Base-by-base conservation (phyloP, 805 yeast genomes). In the Spathaspora boniae region DNA sequence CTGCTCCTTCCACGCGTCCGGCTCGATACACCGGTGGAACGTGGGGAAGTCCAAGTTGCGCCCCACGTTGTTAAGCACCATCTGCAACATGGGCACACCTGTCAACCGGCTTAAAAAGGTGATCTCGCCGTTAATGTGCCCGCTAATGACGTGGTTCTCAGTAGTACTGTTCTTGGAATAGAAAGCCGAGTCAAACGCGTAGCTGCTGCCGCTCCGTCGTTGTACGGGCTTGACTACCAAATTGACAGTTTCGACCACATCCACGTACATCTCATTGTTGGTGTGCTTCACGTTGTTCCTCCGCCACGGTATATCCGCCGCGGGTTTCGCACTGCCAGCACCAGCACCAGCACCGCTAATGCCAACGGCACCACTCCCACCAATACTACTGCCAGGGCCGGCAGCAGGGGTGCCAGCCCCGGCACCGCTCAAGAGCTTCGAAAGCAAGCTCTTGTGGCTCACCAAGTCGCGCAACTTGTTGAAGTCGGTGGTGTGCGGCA, bases 191-290 rank as follows among this genome's bases (percentile, higher is more conserved):
- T 53, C 60, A 42, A 47, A 52, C 9, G 44, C 62, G n/a, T n/a
- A n/a, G n/a, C n/a, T n/a, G n/a, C n/a, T n/a, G n/a, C n/a, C n/a
- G n/a, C n/a, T n/a, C n/a, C n/a, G n/a, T n/a, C n/a, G n/a, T 54
- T 48, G 45, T 4, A 36, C 23, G 4, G 74, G 59, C 16, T 68
- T 64, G 16, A 80, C 56, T 0, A 82, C 68, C 24, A 82, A 72
- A 43, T 72, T 72, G 16, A 85, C 56, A 1, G 70, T 63, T 55
- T 91, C 98, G 2, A 70, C 68, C 5, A 93, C 54, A 58, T 93
- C 98, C 6, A 91, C 82, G 54, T 80, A 87, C 58, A 91, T 69
- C 58, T 91, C 98, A 56, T 91, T 87, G 45, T 80, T 80, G 3
- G 86, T 72, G 54, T 86, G 78, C 45, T 72, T 74, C n/a, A 84